phyloP scores from a whole-genome alignment of 805 yeast genomes.

The Yarrowia divulgata region DNA sequence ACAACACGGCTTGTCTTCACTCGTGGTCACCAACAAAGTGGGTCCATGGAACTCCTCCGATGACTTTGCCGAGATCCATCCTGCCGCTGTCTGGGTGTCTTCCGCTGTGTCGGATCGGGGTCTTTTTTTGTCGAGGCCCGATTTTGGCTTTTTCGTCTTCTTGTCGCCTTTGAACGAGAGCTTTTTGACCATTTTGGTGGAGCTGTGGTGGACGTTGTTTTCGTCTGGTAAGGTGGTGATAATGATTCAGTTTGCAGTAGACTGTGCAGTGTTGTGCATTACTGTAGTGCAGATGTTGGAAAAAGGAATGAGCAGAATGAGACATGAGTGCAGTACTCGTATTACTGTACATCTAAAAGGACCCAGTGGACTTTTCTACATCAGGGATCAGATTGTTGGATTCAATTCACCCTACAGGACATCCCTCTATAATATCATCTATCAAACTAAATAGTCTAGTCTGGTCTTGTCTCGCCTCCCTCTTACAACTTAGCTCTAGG shows the following conservation, averaged over 20 bases:
- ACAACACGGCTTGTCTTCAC: conserved; percentile 35
- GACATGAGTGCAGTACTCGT: too few species aligned
- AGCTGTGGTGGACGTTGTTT: not conserved
- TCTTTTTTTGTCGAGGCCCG: conserved; percentile 3
- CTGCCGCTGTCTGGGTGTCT: conserved; percentile 12
- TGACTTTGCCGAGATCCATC: conserved; percentile 49
- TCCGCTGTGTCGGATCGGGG: not conserved
- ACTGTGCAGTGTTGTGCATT: not conserved
- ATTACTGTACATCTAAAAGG: too few species aligned
- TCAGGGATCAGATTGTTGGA: too few species aligned
- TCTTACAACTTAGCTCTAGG: conserved; percentile 13
- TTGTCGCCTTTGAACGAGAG: conserved; percentile 53
- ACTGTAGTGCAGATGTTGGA: too few species aligned
- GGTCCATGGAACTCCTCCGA: conserved; percentile 51
- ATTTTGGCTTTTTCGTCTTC: conserved; percentile 39
- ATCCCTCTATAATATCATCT: not conserved
- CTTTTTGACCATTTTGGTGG: conserved; percentile 50
- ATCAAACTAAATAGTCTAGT: not conserved
- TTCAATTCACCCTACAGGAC: too few species aligned
- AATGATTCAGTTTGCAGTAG: not conserved
- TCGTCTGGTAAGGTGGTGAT: not conserved
- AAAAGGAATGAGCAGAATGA: too few species aligned
- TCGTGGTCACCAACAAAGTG: conserved; percentile 45
- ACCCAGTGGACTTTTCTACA: too few species aligned
- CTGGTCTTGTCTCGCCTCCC: too few species aligned